phyloP scores from a whole-genome alignment of 2,329 filamentous ascomycete genomes.

The Ophiostoma himal-ulmi region DNA sequence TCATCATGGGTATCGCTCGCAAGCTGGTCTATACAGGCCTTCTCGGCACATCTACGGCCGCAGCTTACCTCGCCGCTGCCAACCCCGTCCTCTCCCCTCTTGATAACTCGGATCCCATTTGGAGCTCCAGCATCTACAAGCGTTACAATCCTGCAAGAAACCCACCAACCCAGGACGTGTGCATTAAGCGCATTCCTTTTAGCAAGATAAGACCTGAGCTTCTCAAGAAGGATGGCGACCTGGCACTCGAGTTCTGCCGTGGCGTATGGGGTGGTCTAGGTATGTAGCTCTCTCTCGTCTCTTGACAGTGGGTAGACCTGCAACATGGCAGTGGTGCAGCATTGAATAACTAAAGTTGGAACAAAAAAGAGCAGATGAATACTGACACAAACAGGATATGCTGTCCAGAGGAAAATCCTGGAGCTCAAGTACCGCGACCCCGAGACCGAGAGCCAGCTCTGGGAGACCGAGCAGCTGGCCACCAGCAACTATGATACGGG shows the following conservation, averaged over 20 bases:
- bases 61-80: constrained; percentile 48
- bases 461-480: constrained; percentile 51
- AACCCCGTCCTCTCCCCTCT: constrained; percentile 55
- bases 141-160: constrained; percentile 59
- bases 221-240: constrained; percentile 51
- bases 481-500: constrained; percentile 55
- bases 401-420: constrained; percentile 53
- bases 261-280: constrained; percentile 62
- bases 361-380: background rate
- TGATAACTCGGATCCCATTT: constrained; percentile 54
- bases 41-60: constrained; percentile 46
- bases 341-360: background rate
- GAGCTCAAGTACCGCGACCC: constrained; percentile 53
- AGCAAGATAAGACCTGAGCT: constrained; percentile 59
- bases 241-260: constrained; percentile 60
- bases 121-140: constrained; percentile 50
- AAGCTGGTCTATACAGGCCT: constrained; percentile 43
- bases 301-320: background rate
- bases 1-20: constrained; percentile 48
- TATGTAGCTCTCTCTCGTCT: constrained; percentile 34
- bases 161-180: constrained; percentile 58
- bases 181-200: constrained; percentile 57
- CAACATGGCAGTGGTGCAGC: background rate
- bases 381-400: constrained; percentile 41
- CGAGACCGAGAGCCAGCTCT: constrained; percentile 55